Conservation (phyloP, 1,284 basidiomycete genomes). For the Ganoderma boninense region DNA sequence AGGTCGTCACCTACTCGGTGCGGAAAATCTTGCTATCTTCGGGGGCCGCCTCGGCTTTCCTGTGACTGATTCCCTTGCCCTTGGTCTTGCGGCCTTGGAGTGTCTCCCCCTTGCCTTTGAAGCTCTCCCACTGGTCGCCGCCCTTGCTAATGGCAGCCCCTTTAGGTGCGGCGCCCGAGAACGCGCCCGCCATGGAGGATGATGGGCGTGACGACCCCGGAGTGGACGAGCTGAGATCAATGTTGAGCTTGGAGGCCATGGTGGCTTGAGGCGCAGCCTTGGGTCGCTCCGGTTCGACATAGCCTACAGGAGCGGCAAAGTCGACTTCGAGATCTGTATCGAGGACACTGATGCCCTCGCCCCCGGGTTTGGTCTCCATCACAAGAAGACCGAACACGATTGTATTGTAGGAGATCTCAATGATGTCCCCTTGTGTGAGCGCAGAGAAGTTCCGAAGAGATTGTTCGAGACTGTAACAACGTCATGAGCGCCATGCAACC, state of each 20-base stretch:
- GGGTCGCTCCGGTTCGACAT: slow-evolving; percentile 90
- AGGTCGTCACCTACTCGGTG: slow-evolving; percentile 74
- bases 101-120: slow-evolving; percentile 93
- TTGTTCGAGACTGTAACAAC: slow-evolving; percentile 81
- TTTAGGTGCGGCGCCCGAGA: slow-evolving; percentile 58
- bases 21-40: slow-evolving; percentile 87
- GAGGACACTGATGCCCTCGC: slow-evolving; percentile 88
- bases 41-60: slow-evolving; percentile 83
- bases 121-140: slow-evolving; percentile 88
- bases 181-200: slow-evolving; percentile 76
- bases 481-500: slow-evolving; percentile 6
- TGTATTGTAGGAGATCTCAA: slow-evolving; percentile 92
- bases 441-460: slow-evolving; percentile 95
- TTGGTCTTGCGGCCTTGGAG: slow-evolving; percentile 89
- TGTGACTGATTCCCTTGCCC: slow-evolving; percentile 88
- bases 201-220: slow-evolving; percentile 84
- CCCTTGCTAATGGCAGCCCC: slow-evolving; percentile 68
- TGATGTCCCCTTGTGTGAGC: slow-evolving; percentile 91
- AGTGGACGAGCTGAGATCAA: slow-evolving; percentile 86
- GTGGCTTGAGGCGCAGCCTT: slow-evolving; percentile 86
- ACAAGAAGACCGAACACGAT: slow-evolving; percentile 96
- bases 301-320: slow-evolving; percentile 80
- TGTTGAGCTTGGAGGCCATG: slow-evolving; percentile 98
- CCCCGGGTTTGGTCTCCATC: slow-evolving; percentile 93
- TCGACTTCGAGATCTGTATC: slow-evolving; percentile 97